Conservation (phyloP, 2,329 filamentous ascomycete genomes). For the Fusarium sp. region DNA sequence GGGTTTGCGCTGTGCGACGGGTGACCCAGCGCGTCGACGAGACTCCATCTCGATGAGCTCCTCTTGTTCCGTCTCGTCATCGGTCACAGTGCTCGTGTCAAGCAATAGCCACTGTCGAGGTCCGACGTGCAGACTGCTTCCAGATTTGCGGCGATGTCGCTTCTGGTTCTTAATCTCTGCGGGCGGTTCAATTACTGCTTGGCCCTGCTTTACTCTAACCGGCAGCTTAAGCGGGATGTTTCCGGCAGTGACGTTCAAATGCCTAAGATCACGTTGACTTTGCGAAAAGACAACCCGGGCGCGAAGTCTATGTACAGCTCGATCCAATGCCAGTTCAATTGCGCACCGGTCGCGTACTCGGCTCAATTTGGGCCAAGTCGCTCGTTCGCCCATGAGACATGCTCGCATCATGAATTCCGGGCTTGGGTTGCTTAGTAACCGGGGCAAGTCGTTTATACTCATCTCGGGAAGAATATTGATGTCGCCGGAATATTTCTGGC, state of each 20-base stretch:
- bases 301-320: constrained; percentile 75
- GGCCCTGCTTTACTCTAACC: constrained; percentile 24
- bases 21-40: constrained; percentile 45
- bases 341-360: constrained; percentile 88
- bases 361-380: constrained; percentile 91
- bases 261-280: constrained; percentile 69
- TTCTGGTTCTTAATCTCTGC: constrained; percentile 47
- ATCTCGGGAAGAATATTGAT: constrained; percentile 93
- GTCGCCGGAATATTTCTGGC: constrained; percentile 92
- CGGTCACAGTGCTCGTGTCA: constrained; percentile 53
- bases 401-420: constrained; percentile 86
- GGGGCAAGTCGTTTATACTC: constrained; percentile 76
- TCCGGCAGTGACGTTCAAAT: constrained; percentile 50
- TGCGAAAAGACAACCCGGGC: constrained; percentile 76
- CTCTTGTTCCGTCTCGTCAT: constrained; percentile 57
- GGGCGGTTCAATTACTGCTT: constrained; percentile 27
- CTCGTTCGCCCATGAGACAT: constrained; percentile 80
- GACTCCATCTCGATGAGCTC: constrained; percentile 56
- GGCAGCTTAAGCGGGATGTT: constrained; percentile 41
- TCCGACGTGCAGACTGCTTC: constrained; percentile 57
- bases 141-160: constrained; percentile 61
- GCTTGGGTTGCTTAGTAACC: constrained; percentile 85
- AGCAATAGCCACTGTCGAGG: constrained; percentile 50
- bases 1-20: constrained; percentile 51
- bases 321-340: constrained; percentile 86